Evolutionary conservation across 2,329 filamentous ascomycete species (phyloP).

Genomic region (Penicillium sp.): DNA sequence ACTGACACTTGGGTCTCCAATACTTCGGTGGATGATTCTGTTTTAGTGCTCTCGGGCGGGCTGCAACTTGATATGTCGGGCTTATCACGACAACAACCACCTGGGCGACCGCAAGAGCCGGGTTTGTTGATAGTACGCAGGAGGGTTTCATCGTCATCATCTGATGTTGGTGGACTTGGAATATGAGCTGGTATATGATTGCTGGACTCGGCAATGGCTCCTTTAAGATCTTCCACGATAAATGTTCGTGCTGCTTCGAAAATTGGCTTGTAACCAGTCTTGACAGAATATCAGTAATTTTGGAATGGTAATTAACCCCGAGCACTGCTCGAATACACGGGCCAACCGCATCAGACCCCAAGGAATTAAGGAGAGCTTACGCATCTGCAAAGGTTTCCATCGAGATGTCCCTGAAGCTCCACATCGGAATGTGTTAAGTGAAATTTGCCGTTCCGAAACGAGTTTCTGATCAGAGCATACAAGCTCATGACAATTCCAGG

Average conservation of each 20-base stretch:
- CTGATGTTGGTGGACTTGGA: background rate
- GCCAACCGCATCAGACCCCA: too few relatives aligned
- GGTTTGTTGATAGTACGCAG: background rate
- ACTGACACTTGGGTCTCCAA: background rate
- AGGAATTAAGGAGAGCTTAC: too few relatives aligned
- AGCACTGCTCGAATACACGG: too few relatives aligned
- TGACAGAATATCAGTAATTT: background rate
- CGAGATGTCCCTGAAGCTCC: background rate
- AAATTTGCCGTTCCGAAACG: background rate
- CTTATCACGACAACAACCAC: slow-evolving; percentile 1
- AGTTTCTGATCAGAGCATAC: slow-evolving; percentile 2
- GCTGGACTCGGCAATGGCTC: background rate
- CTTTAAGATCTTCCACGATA: background rate
- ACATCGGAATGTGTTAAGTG: background rate
- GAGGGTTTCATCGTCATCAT: background rate
- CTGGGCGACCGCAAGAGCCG: background rate
- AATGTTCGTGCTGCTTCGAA: slow-evolving; percentile 1
- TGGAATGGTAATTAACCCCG: background rate
- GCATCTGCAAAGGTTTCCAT: slow-evolving; percentile 1
- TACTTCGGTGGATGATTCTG: background rate
- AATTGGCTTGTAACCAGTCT: slow-evolving; percentile 1
- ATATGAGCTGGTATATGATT: background rate
- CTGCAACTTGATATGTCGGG: background rate
- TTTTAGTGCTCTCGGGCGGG: background rate
- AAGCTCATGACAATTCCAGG: background rate